These are phyloP conservation scores for Ceratocystis huliohia DNA, from an alignment of 2,329 filamentous ascomycete species.

Conservation along the genomic window DNA sequence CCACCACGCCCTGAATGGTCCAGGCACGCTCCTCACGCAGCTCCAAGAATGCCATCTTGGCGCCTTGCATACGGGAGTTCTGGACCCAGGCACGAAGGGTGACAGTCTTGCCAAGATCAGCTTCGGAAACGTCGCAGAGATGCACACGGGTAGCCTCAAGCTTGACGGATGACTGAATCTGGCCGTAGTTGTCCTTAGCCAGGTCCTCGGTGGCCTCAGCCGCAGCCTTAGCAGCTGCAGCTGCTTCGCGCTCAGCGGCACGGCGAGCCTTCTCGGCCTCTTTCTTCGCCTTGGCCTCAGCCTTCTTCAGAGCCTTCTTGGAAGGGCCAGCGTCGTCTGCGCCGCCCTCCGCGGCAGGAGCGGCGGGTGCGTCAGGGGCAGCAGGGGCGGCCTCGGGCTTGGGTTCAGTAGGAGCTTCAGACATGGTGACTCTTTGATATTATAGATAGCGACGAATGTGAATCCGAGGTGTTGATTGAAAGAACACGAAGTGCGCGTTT, in stretches of 20 bases:
- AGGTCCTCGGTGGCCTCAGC: slow-evolving; percentile 54
- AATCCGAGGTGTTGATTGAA: neutral
- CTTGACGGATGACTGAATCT: slow-evolving; percentile 46
- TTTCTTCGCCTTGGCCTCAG: slow-evolving; percentile 74
- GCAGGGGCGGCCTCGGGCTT: slow-evolving; percentile 17
- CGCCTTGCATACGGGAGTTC: slow-evolving; percentile 75
- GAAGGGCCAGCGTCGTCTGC: slow-evolving; percentile 35
- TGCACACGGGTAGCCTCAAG: slow-evolving; percentile 45
- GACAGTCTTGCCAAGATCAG: slow-evolving; percentile 56
- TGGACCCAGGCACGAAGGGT: slow-evolving; percentile 71
- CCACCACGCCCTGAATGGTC: slow-evolving; percentile 71
- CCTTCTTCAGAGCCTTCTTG: slow-evolving; percentile 77
- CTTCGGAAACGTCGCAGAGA: slow-evolving; percentile 51
- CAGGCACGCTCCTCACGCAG: slow-evolving; percentile 62
- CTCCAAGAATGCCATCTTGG: slow-evolving; percentile 85
- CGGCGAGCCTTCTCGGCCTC: slow-evolving; percentile 66
- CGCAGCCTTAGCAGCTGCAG: slow-evolving; percentile 52
- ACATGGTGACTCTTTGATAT: slow-evolving; percentile 24
- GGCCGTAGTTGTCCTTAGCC: slow-evolving; percentile 69
- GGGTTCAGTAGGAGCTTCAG: slow-evolving; percentile 28
- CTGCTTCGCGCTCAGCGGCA: slow-evolving; percentile 62
- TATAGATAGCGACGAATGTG: neutral
- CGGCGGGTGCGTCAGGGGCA: slow-evolving; percentile 10
- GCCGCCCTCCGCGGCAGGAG: slow-evolving; percentile 14
- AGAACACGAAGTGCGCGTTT: neutral